phyloP scores from a whole-genome alignment of 257 asterid genomes.

The Petunia secreta region DNA sequence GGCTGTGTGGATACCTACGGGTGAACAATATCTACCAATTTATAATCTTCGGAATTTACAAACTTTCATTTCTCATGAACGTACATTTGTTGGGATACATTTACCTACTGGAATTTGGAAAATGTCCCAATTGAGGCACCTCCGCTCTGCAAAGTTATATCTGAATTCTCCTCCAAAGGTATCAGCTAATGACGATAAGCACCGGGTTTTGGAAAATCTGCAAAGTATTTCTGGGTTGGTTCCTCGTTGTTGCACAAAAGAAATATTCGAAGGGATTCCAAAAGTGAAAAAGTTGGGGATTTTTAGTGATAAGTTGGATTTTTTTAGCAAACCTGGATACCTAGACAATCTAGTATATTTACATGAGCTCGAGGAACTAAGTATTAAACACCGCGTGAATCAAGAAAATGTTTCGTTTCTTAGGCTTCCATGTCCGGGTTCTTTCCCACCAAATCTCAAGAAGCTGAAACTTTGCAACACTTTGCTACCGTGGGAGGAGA shows the following conservation, averaged over 20 bases:
- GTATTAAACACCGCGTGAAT: too few relatives aligned
- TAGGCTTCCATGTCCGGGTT: not conserved
- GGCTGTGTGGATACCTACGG: not conserved
- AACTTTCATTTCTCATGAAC: not conserved
- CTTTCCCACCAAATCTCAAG: not conserved
- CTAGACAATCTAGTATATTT: not conserved
- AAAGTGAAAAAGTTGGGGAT: too few relatives aligned
- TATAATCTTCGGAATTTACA: not conserved
- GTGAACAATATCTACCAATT: not conserved
- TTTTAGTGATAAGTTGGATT: too few relatives aligned
- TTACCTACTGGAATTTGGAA: not conserved
- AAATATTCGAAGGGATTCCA: not conserved
- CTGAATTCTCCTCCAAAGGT: not conserved
- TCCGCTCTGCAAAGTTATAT: too few relatives aligned
- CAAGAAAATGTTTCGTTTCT: not conserved
- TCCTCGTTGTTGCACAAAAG: not conserved
- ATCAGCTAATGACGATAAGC: not conserved
- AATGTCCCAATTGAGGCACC: not conserved
- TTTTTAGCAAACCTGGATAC: too few relatives aligned
- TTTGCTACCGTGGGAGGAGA: not conserved
- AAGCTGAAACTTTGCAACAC: not conserved
- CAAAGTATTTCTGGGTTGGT: not conserved
- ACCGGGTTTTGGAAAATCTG: not conserved
- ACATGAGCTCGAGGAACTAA: not conserved
- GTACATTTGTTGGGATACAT: too few relatives aligned